Base-by-base conservation (phyloP, 768 basidiomycete genomes). In the Trametes coccinea region DNA sequence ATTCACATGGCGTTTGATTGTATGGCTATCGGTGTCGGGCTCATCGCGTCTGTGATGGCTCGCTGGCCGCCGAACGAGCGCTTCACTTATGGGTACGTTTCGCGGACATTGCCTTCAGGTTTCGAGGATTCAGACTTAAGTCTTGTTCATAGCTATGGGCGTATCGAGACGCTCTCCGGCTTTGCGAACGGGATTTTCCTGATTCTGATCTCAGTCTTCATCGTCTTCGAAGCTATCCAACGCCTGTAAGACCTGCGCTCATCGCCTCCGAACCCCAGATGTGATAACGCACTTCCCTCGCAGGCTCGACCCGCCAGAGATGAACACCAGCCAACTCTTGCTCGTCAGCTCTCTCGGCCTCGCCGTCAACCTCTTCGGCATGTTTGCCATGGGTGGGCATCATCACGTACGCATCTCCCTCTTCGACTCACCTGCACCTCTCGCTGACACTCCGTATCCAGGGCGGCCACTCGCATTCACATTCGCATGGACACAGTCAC, bases 1-100 rank as follows among this genome's bases (percentile, higher is more conserved):
- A 98, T 99, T 40, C 97, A 99, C 71, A 99, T 98, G 97, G 93
- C 94, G 10, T 99, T 99, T 67, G 97, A 99, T 76, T 98, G 97
- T 71, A 87, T 98, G 84, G 96, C 96, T 0, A 93, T 99, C 53
- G 94, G 87, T 0, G 92, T 99, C 54, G 97, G 97, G 2, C 82
- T 99, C 2, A 86, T 97, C 59, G 97, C 97, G 5, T 95, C 93
- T 8, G 92, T 99, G 5, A 98, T 98, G 90, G 94, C 96, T 2
- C 95, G 90, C 10, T 98, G 97, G 97, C 89, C 93, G 41, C 91
- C 94, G 0, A 94, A 98, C 76, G 90, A 91, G 67, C 81, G 86
- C 39, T 99, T 93, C 76, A 98, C 97, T 14, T 99, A 97, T 73
- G 97, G 97, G 91, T 92, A 66, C 50, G 85, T 74, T 17, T 46